Evolutionary conservation across 1,139 yeast species (phyloP).

Genomic region (Meyerozyma sp.): DNA sequence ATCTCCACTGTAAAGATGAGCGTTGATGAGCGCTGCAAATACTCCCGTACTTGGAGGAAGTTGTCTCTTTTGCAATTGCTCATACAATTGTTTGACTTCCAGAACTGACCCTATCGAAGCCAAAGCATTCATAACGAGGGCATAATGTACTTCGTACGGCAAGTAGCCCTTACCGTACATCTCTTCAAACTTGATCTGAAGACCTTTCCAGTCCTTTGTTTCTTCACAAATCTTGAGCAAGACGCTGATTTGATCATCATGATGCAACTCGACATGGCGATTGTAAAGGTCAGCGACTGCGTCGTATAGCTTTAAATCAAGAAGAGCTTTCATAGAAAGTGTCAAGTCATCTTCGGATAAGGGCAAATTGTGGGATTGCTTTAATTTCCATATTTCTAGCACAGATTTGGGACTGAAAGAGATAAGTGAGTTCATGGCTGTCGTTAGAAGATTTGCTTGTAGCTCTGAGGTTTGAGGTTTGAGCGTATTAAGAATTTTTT

Average conservation of each 20-base stretch:
- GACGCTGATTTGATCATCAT: slow-evolving; percentile 39
- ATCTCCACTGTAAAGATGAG: slow-evolving; percentile 42
- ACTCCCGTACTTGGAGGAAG: slow-evolving; percentile 46
- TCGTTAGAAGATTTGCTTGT: slow-evolving; percentile 17
- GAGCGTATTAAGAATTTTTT: slow-evolving; percentile 1
- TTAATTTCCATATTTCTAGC: slow-evolving; percentile 22
- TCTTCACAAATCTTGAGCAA: slow-evolving; percentile 47
- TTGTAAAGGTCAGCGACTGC: slow-evolving; percentile 23
- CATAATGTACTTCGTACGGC: slow-evolving; percentile 57
- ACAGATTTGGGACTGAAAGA: slow-evolving; percentile 16
- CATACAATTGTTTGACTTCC: slow-evolving; percentile 49
- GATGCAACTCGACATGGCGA: slow-evolving; percentile 15
- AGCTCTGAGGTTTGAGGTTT: slow-evolving; percentile 1
- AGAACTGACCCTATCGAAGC: slow-evolving; percentile 52
- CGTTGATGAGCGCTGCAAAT: slow-evolving; percentile 43
- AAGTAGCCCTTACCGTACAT: slow-evolving; percentile 53
- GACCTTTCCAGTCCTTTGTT: slow-evolving; percentile 50
- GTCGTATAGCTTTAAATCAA: slow-evolving; percentile 15
- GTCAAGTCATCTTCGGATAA: slow-evolving; percentile 22
- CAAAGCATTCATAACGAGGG: slow-evolving; percentile 59
- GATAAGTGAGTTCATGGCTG: slow-evolving; percentile 16
- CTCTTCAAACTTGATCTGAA: slow-evolving; percentile 60
- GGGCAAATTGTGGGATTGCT: slow-evolving; percentile 7
- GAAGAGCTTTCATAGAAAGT: slow-evolving; percentile 25
- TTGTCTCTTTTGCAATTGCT: slow-evolving; percentile 41